Evolutionary conservation across 2,329 filamentous ascomycete genomes (phyloP), one percentile per base, ranked within the genome.

Genomic region (Exophiala bonariae): DNA sequence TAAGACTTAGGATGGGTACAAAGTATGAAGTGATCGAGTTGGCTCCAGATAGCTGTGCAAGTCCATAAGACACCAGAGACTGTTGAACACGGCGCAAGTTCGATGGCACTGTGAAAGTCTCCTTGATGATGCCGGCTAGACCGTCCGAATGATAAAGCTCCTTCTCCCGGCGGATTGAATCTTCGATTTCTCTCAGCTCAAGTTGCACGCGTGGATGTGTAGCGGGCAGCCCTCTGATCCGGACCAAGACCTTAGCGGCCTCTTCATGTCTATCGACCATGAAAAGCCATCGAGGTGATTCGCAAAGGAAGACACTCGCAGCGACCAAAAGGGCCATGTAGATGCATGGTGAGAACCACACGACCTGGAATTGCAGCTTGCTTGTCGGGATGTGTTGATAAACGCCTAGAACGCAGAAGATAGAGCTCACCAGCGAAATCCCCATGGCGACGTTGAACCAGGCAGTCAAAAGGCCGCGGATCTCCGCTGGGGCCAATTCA

Each of bases 31-130:
- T 72, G 37, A 77, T 68, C 2, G 66, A 63, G 55, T 72, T 71
- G 14, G 70, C 71, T 4, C 73, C 70, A 0, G 70, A 71, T 36
- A 75, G 64, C 54, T 77, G 69, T 0, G 72, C 64, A 26, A 75
- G 61, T 0, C 63, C 61, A 17, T 69, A 73, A 0, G 65, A 65
- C 16, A 71, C 49, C 3, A 71, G 56, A 7, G 60, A 55, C 26
- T 72, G 68, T 45, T 70, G 67, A 11, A 70, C 59, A 3, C 71
- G 66, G 14, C 69, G 66, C 3, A 71, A 62, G 41, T 74, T 74
- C 11, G 66, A 55, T 0, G 62, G 50, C 0, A 67, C 63, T 1
- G 61, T 46, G 14, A 73, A 71, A 0, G 64, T 67, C 43, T 74
- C 70, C 41, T 62, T 63, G 3, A 66, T 36, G 2, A 66, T 48